These are phyloP conservation scores for Colletotrichum sp. DNA, from an alignment of 2,329 filamentous ascomycete species.

Conservation along the genomic window DNA sequence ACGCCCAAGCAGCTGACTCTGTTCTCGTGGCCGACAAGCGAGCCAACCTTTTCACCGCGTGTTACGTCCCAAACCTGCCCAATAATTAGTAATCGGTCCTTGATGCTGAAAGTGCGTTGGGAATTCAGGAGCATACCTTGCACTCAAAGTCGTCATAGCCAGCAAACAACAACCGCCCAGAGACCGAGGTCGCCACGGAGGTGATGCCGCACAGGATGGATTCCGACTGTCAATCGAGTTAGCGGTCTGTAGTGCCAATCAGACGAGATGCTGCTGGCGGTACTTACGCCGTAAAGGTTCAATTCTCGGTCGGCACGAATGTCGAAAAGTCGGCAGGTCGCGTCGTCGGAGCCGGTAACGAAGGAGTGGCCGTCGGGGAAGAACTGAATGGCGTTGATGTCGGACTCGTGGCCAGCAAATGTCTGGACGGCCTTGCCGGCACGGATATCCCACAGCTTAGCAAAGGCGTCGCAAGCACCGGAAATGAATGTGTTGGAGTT, in stretches of 20 bases:
- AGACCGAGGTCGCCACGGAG: constrained; percentile 97
- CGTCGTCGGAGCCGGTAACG: constrained; percentile 96
- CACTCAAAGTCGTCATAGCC: constrained; percentile 99
- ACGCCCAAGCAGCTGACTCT: constrained; percentile 98
- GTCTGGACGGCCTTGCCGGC: constrained; percentile 98
- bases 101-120: neutral
- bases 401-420: constrained; percentile 96
- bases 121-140: constrained; percentile 73
- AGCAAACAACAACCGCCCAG: constrained; percentile 91
- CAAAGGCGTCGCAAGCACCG: constrained; percentile 98
- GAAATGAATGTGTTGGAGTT: constrained; percentile 99
- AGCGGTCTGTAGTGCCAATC: constrained; percentile 6
- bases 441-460: constrained; percentile 98
- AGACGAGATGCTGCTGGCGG: neutral
- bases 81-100: constrained; percentile 16
- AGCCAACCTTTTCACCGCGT: constrained; percentile 95
- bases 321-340: constrained; percentile 95
- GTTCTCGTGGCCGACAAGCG: constrained; percentile 96
- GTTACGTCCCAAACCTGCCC: constrained; percentile 94
- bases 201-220: constrained; percentile 98
- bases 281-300: constrained; percentile 70
- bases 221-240: constrained; percentile 70
- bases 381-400: constrained; percentile 99
- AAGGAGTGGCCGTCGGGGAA: constrained; percentile 99
- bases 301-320: constrained; percentile 89